Percentiles rank a stretch among this genome's conserved stretches.
These are phyloP conservation scores for Fragilaria radians DNA, from an alignment of 108 stramenopile species.

Conservation along the genomic window DNA sequence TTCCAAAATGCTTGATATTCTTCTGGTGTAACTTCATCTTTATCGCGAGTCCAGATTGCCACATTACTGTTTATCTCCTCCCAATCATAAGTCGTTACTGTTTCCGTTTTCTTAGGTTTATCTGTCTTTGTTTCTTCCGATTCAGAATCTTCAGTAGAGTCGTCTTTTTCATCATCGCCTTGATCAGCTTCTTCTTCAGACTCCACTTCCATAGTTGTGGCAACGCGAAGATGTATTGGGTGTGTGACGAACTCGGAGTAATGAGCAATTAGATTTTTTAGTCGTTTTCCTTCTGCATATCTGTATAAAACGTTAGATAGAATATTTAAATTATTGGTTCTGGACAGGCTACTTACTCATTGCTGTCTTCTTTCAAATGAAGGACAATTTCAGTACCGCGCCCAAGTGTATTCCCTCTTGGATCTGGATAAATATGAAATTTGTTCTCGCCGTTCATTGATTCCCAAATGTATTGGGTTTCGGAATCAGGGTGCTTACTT, in stretches of 20 bases:
- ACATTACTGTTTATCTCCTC: constrained; percentile 87
- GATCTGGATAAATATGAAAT: constrained; percentile 91
- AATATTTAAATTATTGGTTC: too few species aligned
- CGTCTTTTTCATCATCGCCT: constrained; percentile 53
- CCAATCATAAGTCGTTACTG: constrained; percentile 84
- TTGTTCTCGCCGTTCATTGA: constrained; percentile 85
- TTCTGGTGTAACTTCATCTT: constrained; percentile 94
- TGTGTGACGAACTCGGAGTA: constrained; percentile 99
- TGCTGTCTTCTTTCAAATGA: constrained; percentile 95
- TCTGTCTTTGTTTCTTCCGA: constrained; percentile 44
- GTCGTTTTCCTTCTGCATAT: constrained; percentile 67
- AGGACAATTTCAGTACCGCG: constrained; percentile 99
- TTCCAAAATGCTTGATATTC: constrained; percentile 96
- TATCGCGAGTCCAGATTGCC: constrained; percentile 97
- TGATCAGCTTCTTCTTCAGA: constrained; percentile 78
- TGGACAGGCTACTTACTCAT: constrained; percentile 11
- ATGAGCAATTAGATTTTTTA: constrained; percentile 83
- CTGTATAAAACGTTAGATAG: not conserved
- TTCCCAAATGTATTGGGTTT: constrained; percentile 93
- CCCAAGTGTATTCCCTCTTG: constrained; percentile 92
- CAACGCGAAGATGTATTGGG: constrained; percentile 89
- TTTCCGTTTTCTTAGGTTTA: constrained; percentile 81
- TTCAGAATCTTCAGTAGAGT: constrained; percentile 55
- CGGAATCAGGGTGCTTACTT: constrained; percentile 88
- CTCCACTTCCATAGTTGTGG: constrained; percentile 65